Evolutionary conservation across 306 rosid species (phyloP).

Genomic region (Pyrus pyrifolia): DNA sequence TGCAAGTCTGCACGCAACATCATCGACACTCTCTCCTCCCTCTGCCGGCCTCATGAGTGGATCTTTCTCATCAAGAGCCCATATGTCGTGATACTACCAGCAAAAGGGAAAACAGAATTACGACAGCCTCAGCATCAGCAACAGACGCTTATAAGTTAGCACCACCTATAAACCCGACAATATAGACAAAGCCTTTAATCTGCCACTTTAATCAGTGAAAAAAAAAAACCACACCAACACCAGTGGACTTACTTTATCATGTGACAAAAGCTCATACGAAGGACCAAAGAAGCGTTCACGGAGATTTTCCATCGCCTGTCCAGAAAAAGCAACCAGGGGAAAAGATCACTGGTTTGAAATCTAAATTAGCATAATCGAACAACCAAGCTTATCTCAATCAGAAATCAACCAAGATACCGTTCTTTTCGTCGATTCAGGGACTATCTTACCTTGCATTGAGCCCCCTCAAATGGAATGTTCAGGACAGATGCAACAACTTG

Average conservation of each 20-base stretch:
- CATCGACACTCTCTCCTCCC: conserved; percentile 89
- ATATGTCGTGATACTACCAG: conserved; percentile 55
- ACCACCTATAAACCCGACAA: neutral
- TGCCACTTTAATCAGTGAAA: neutral
- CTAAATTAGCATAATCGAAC: neutral
- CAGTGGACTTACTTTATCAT: conserved; percentile 57
- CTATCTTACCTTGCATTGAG: conserved; percentile 66
- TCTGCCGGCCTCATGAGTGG: conserved; percentile 52
- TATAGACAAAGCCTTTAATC: neutral
- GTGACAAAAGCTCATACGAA: conserved; percentile 68
- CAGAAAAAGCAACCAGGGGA: conserved; percentile 1
- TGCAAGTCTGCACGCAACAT: conserved; percentile 71
- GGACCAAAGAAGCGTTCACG: conserved; percentile 87
- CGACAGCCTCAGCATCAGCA: conserved; percentile 5
- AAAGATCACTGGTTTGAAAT: neutral
- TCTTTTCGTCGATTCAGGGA: neutral
- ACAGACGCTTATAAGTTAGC: neutral
- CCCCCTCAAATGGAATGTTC: conserved; percentile 53
- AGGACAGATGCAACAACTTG: conserved; percentile 46
- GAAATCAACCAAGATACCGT: neutral
- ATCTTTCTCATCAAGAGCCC: conserved; percentile 76
- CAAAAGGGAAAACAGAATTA: conserved; percentile 6
- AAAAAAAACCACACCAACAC: neutral
- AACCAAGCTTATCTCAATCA: neutral
- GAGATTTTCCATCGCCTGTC: conserved; percentile 56